Evolutionary conservation across 371 early-diverging fungal species (phyloP).

Genomic region (Mucor racemosus): DNA sequence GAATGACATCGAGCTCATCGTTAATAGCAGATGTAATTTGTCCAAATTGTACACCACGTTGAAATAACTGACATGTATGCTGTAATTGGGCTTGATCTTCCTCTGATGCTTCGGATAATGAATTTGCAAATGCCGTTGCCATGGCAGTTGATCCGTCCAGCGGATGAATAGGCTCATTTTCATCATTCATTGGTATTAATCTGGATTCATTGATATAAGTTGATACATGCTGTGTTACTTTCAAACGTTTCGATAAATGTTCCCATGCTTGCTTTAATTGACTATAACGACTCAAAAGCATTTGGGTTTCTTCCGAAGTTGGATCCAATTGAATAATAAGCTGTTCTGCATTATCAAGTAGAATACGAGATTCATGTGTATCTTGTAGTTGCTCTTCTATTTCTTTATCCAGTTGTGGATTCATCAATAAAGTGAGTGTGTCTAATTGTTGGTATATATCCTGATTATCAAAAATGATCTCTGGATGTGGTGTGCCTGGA

Average conservation of each 20-base stretch:
- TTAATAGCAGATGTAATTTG: conserved; percentile 43
- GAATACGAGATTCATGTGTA: neutral
- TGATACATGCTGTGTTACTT: conserved; percentile 5
- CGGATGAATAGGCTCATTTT: conserved; percentile 31
- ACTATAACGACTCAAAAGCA: conserved; percentile 8
- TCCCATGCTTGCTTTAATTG: conserved; percentile 25
- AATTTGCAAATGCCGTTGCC: conserved; percentile 16
- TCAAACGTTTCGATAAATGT: neutral
- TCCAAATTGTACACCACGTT: conserved; percentile 33
- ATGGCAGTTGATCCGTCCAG: conserved; percentile 39
- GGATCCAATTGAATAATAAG: conserved; percentile 10
- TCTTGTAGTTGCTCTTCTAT: neutral
- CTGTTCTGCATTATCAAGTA: conserved; percentile 2
- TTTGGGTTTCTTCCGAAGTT: conserved; percentile 13
- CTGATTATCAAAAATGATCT: conserved; percentile 9
- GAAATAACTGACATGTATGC: conserved; percentile 17
- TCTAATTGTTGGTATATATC: conserved; percentile 20
- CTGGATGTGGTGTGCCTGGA: conserved; percentile 22
- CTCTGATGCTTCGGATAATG: conserved; percentile 6
- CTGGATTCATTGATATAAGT: conserved; percentile 9
- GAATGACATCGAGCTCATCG: conserved; percentile 50
- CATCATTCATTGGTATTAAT: conserved; percentile 10
- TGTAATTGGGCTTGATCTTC: neutral
- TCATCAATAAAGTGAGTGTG: conserved; percentile 2
- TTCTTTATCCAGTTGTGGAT: neutral